These are phyloP conservation scores for Arthrinium puccinioides DNA, from an alignment of 2,329 filamentous ascomycete genomes.

Conservation along the genomic window DNA sequence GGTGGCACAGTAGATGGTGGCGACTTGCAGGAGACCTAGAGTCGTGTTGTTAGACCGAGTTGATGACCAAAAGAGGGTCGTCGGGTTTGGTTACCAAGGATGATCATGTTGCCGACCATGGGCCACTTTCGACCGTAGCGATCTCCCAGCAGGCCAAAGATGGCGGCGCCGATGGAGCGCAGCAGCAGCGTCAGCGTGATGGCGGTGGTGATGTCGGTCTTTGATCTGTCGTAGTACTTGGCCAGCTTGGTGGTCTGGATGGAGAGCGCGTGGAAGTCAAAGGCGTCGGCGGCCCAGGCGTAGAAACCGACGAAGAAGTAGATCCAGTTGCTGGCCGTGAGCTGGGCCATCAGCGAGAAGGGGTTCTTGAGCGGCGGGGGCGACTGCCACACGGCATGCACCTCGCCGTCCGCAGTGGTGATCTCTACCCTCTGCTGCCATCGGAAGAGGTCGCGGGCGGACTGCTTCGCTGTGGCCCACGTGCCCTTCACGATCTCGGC, in stretches of 20 bases:
- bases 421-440: conserved; percentile 70
- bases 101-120: conserved; percentile 73
- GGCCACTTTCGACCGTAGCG: conserved; percentile 78
- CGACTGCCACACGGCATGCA: conserved; percentile 58
- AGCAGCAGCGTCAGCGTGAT: conserved; percentile 71
- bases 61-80: not conserved
- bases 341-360: conserved; percentile 57
- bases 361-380: conserved; percentile 65
- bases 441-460: conserved; percentile 56
- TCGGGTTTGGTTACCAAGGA: conserved; percentile 48
- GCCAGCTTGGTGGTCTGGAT: conserved; percentile 53
- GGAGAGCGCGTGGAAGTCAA: conserved; percentile 75
- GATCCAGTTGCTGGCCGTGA: conserved; percentile 61
- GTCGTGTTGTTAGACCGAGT: conserved; percentile 15
- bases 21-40: conserved; percentile 54
- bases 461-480: conserved; percentile 57
- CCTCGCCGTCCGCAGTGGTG: conserved; percentile 57
- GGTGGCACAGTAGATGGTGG: conserved; percentile 67
- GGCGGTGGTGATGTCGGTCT: conserved; percentile 55
- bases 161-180: conserved; percentile 65
- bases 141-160: conserved; percentile 73
- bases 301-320: conserved; percentile 69
- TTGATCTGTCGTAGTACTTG: conserved; percentile 38
- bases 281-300: conserved; percentile 76
- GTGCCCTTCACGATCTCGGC: conserved; percentile 63